Conservation (phyloP, 1,284 basidiomycete species). For the Tylopilus microsporus region DNA sequence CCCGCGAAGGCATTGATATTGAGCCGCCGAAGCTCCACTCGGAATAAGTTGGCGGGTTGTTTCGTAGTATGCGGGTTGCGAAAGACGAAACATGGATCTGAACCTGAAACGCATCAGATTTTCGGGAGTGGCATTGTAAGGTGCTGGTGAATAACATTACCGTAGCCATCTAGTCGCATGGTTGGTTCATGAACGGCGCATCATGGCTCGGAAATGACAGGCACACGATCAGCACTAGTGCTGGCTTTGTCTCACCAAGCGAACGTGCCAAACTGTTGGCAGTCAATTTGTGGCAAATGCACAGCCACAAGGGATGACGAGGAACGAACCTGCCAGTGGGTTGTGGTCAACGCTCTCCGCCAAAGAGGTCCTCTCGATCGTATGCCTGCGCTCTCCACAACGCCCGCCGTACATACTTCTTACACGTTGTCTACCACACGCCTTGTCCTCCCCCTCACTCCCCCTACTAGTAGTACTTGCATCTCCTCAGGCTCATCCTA, state of each 20-base stretch:
- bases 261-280: background rate
- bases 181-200: too few species aligned
- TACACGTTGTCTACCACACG: slow-evolving; percentile 4
- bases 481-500: too few species aligned
- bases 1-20: too few species aligned
- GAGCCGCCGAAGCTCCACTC: background rate
- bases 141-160: too few species aligned
- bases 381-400: slow-evolving; percentile 10
- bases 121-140: background rate
- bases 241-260: background rate
- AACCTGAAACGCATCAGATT: background rate
- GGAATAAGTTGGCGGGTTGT: background rate
- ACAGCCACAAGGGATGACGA: slow-evolving; percentile 16
- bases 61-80: background rate
- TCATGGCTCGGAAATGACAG: too few species aligned
- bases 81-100: background rate
- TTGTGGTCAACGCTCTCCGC: background rate
- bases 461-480: background rate
- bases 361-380: slow-evolving; percentile 5
- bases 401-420: background rate
- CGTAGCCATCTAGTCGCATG: too few species aligned
- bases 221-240: too few species aligned
- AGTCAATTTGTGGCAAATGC: background rate
- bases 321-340: background rate
- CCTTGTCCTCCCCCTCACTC: background rate